These are phyloP conservation scores for Metschnikowia amazonensis DNA, from an alignment of 805 yeast genomes.

Conservation along the genomic window DNA sequence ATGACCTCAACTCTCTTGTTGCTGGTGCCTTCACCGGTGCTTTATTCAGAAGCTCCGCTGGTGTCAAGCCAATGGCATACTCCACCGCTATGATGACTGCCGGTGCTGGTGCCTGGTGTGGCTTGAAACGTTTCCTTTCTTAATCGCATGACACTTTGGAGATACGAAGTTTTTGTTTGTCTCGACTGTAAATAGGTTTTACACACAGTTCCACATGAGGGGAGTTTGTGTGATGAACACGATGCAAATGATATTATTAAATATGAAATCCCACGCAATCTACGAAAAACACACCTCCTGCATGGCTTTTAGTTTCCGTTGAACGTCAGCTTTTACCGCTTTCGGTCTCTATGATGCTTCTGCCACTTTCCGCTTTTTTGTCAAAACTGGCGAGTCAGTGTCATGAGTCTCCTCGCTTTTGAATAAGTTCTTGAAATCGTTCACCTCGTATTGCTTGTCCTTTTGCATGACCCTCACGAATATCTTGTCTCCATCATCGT, in stretches of 20 bases:
- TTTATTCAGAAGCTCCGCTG: constrained; percentile 78
- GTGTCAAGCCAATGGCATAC: constrained; percentile 82
- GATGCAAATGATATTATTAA: constrained; percentile 4
- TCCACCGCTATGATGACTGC: constrained; percentile 82
- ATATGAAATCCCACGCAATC: background rate
- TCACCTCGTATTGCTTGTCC: constrained; percentile 21
- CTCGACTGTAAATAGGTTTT: constrained; percentile 16
- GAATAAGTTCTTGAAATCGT: constrained; percentile 12
- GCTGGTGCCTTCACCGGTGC: constrained; percentile 96
- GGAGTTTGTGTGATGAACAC: constrained; percentile 4
- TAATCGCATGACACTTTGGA: constrained; percentile 17
- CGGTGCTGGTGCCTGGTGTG: constrained; percentile 93
- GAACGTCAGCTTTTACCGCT: background rate
- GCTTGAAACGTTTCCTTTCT: constrained; percentile 49
- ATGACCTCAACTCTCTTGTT: constrained; percentile 72
- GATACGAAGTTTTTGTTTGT: constrained; percentile 9
- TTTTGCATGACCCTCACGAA: constrained; percentile 32
- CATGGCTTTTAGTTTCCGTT: background rate
- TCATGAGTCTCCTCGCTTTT: background rate
- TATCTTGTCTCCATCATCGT: constrained; percentile 37
- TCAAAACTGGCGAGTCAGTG: background rate
- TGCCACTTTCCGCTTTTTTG: constrained; percentile 2
- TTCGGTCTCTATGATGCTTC: background rate
- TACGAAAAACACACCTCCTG: background rate
- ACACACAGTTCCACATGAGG: background rate